Conservation (phyloP, 805 yeast species). For the Jamesozyma spencerorum region DNA sequence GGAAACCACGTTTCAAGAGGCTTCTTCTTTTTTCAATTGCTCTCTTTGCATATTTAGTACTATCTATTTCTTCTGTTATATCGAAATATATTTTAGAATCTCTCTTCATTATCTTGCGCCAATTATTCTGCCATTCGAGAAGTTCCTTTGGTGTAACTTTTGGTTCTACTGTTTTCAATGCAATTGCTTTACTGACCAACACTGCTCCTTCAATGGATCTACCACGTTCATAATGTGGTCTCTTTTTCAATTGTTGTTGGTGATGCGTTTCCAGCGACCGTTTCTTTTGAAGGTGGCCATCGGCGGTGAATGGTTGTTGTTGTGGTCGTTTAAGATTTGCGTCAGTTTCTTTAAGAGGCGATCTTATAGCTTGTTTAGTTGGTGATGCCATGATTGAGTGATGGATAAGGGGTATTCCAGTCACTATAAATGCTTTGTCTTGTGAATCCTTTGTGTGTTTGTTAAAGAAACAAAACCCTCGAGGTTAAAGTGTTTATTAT, state of each 20-base stretch:
- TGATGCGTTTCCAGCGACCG: conserved; percentile 16
- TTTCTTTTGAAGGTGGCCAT: conserved; percentile 13
- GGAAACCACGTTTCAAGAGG: conserved; percentile 26
- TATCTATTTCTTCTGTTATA: conserved; percentile 30
- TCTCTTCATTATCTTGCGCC: conserved; percentile 50
- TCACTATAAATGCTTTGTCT: too few species aligned
- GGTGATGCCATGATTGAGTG: conserved; percentile 10
- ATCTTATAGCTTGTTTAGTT: conserved; percentile 12
- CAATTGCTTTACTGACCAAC: conserved; percentile 13
- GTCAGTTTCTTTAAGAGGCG: conserved; percentile 29
- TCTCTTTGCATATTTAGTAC: conserved; percentile 13
- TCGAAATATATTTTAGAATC: conserved; percentile 56
- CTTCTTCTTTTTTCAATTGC: conserved; percentile 23
- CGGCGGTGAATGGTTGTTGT: background rate
- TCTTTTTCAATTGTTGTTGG: conserved; percentile 11
- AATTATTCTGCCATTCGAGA: conserved; percentile 52
- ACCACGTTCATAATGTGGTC: conserved; percentile 19
- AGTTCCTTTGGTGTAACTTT: conserved; percentile 33
- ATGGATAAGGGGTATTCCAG: too few species aligned
- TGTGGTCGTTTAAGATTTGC: conserved; percentile 18
- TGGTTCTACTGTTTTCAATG: conserved; percentile 12
- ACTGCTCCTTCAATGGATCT: conserved; percentile 33
- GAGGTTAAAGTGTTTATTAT: too few species aligned
- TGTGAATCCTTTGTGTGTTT: too few species aligned
- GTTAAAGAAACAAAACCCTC: too few species aligned